phyloP scores from a whole-genome alignment of 805 yeast genomes.

The Suhomyces vadensis region DNA sequence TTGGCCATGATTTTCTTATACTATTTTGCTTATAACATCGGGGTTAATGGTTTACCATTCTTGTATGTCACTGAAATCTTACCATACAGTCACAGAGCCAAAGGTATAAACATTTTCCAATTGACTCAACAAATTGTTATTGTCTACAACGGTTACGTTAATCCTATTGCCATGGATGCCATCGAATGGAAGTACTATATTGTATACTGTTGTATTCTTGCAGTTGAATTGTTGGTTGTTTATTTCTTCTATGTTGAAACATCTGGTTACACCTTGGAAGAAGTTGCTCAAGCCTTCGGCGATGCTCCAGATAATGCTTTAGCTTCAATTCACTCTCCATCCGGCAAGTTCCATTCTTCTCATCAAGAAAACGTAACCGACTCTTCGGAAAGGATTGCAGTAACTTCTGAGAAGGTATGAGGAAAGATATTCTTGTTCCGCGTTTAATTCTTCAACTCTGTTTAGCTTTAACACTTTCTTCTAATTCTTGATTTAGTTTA shows the following conservation, averaged over 20 bases:
- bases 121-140: constrained; percentile 20
- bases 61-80: constrained; percentile 46
- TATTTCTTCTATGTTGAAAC: constrained; percentile 44
- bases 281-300: constrained; percentile 44
- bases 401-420: constrained; percentile 1
- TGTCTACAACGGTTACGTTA: constrained; percentile 26
- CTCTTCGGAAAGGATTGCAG: not conserved
- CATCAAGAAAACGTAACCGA: constrained; percentile 2
- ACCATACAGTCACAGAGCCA: constrained; percentile 42
- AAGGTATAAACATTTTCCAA: constrained; percentile 37
- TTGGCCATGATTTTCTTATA: constrained; percentile 53
- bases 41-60: constrained; percentile 47
- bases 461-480: no score
- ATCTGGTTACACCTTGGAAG: constrained; percentile 44
- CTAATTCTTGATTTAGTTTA: no score
- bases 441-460: not conserved
- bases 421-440: not conserved
- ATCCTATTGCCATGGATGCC: constrained; percentile 40
- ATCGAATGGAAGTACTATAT: constrained; percentile 47
- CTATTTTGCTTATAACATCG: constrained; percentile 43
- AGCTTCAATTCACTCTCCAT: not conserved
- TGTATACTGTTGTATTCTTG: constrained; percentile 35
- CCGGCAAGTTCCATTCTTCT: constrained; percentile 1
- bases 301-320: constrained; percentile 22
- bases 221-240: constrained; percentile 28